Evolutionary conservation across 1,284 basidiomycete genomes (phyloP).

Genomic region (Austroboletus novae-zelandiae): DNA sequence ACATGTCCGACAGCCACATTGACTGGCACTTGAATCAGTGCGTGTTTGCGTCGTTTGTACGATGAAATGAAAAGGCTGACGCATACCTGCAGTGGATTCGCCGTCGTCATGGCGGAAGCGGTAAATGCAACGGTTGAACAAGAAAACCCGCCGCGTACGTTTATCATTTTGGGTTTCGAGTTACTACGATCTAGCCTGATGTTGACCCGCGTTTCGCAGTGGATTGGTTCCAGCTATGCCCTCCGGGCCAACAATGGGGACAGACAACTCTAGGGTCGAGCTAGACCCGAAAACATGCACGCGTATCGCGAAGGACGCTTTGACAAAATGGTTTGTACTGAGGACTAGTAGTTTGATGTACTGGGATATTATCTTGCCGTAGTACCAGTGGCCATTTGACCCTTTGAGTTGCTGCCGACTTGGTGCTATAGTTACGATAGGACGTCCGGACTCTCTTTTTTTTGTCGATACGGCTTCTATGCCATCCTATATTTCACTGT

Average conservation of each 20-base stretch:
- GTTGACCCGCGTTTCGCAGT: conserved; percentile 3
- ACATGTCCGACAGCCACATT: too few relatives aligned
- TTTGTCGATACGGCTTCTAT: too few relatives aligned
- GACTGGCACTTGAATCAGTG: conserved; percentile 33
- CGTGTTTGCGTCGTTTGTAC: conserved; percentile 1
- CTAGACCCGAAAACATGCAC: background rate
- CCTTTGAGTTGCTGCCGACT: too few relatives aligned
- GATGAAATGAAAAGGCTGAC: background rate
- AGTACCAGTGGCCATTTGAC: too few relatives aligned
- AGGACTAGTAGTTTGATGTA: too few relatives aligned
- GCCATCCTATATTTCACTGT: too few relatives aligned
- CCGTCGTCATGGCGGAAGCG: conserved; percentile 34
- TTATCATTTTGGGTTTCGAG: background rate
- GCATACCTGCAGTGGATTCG: conserved; percentile 28
- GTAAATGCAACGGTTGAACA: conserved; percentile 3
- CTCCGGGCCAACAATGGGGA: background rate
- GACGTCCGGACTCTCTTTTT: too few relatives aligned
- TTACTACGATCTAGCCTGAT: too few relatives aligned
- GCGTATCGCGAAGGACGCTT: too few relatives aligned
- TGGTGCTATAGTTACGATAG: too few relatives aligned
- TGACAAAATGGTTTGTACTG: too few relatives aligned
- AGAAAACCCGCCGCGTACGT: conserved; percentile 19
- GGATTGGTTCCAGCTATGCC: conserved; percentile 20
- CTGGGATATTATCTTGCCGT: too few relatives aligned
- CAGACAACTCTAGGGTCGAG: background rate